These are phyloP conservation scores for Taphrina wiesneri DNA, from an alignment of 1,139 yeast species.

Conservation along the genomic window DNA sequence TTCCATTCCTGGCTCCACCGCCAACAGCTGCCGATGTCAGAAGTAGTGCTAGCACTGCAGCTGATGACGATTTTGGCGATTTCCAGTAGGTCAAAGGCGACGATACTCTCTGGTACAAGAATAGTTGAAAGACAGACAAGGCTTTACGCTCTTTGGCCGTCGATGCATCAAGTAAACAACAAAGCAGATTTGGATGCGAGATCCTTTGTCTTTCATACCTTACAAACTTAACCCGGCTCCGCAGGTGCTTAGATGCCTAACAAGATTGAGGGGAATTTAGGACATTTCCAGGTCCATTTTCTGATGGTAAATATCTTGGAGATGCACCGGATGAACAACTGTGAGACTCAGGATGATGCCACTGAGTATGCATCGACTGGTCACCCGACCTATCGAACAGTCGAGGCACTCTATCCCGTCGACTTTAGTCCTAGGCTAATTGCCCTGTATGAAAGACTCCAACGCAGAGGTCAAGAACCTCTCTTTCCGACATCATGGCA, in stretches of 20 bases:
- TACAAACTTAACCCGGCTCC: not conserved
- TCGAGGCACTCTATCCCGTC: not conserved
- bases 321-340: not conserved
- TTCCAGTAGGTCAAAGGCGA: constrained; percentile 1
- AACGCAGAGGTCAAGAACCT: constrained; percentile 27
- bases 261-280: not conserved
- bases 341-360: not conserved
- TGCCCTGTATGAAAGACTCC: constrained; percentile 8
- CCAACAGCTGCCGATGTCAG: constrained; percentile 37
- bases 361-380: not conserved
- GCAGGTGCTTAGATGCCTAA: not conserved
- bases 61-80: constrained; percentile 33
- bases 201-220: not conserved
- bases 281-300: not conserved
- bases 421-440: constrained; percentile 25
- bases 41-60: not conserved
- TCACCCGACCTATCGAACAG: not conserved
- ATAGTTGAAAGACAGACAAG: too few relatives aligned
- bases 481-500: constrained; percentile 34
- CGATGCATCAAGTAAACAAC: not conserved
- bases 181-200: not conserved
- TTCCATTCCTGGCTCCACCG: constrained; percentile 41
- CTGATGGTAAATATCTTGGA: not conserved
- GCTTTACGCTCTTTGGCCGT: too few relatives aligned
- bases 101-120: too few relatives aligned